A percentile compares a stretch with the other conserved stretches of the same genome.
These are phyloP conservation scores for Aurifilum marmelostoma DNA, from an alignment of 2,329 filamentous ascomycete species.

Conservation along the genomic window DNA sequence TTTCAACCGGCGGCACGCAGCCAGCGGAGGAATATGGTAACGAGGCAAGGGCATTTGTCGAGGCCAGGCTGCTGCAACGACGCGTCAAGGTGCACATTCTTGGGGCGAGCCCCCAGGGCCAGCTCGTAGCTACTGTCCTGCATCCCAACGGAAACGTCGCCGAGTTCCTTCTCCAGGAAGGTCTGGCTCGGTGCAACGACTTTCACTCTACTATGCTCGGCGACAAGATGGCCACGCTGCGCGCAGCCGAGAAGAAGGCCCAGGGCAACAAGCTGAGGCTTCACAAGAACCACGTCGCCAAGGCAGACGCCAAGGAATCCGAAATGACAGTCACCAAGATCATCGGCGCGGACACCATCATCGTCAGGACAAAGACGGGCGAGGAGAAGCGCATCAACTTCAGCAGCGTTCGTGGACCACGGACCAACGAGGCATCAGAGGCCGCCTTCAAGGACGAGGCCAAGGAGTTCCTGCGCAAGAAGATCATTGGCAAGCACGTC, in stretches of 20 bases:
- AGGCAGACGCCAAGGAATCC: slow-evolving; percentile 65
- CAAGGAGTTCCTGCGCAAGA: slow-evolving; percentile 94
- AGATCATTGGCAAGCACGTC: slow-evolving; percentile 93
- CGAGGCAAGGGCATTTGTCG: slow-evolving; percentile 86
- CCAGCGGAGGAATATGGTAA: slow-evolving; percentile 88
- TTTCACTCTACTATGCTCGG: slow-evolving; percentile 94
- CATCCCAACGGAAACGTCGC: slow-evolving; percentile 94
- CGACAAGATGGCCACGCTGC: slow-evolving; percentile 80
- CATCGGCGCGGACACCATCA: slow-evolving; percentile 85
- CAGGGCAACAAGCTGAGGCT: slow-evolving; percentile 76
- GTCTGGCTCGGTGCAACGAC: slow-evolving; percentile 90
- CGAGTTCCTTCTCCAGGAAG: slow-evolving; percentile 85
- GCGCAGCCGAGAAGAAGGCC: slow-evolving; percentile 84
- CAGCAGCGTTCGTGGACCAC: slow-evolving; percentile 92
- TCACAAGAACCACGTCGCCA: slow-evolving; percentile 80
- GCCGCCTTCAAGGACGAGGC: slow-evolving; percentile 88
- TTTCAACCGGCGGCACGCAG: slow-evolving; percentile 77
- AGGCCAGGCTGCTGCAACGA: slow-evolving; percentile 82
- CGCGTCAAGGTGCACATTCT: slow-evolving; percentile 81
- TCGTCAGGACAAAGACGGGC: slow-evolving; percentile 82
- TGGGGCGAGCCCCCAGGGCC: slow-evolving; percentile 85
- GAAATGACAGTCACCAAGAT: slow-evolving; percentile 87
- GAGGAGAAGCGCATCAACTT: slow-evolving; percentile 87
- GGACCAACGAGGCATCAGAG: slow-evolving; percentile 83
- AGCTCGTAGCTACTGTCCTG: slow-evolving; percentile 84